phyloP scores from a whole-genome alignment of 805 yeast genomes.

The Zygoascus bituminiphila region DNA sequence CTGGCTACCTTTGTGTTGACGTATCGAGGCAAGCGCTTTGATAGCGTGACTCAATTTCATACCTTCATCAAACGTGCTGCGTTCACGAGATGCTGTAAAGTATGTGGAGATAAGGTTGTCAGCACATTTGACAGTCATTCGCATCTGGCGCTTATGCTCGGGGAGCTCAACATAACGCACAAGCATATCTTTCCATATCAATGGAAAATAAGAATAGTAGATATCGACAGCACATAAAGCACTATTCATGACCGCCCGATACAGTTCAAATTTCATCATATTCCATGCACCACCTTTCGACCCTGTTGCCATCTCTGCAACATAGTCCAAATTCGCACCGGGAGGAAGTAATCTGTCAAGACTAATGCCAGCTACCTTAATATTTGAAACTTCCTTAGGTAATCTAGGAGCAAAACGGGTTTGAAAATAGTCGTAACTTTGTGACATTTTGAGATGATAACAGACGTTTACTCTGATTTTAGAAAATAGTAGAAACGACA shows the following conservation, averaged over 20 bases:
- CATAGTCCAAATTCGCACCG: background rate
- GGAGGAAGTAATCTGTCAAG: background rate
- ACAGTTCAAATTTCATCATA: background rate
- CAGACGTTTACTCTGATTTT: background rate
- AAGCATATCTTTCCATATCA: background rate
- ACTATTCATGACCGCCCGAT: background rate
- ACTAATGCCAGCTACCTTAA: background rate
- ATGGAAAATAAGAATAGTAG: background rate
- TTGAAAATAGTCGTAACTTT: background rate
- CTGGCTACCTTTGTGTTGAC: background rate
- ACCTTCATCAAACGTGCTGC: background rate
- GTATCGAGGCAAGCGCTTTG: background rate
- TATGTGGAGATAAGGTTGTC: background rate
- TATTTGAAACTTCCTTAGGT: background rate
- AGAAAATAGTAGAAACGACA: too few relatives aligned
- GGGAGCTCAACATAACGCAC: background rate
- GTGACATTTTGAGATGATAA: constrained; percentile 3
- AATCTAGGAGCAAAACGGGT: background rate
- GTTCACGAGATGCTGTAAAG: background rate
- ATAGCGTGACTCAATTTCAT: background rate
- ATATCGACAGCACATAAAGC: background rate
- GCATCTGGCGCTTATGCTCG: background rate
- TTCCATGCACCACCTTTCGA: background rate
- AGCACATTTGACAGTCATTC: background rate
- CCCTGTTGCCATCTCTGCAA: background rate